Percentiles rank a stretch among this genome's conserved stretches.
Evolutionary conservation across 2,329 filamentous ascomycete species (phyloP).

Genomic region (Sordariomycetes sp.): DNA sequence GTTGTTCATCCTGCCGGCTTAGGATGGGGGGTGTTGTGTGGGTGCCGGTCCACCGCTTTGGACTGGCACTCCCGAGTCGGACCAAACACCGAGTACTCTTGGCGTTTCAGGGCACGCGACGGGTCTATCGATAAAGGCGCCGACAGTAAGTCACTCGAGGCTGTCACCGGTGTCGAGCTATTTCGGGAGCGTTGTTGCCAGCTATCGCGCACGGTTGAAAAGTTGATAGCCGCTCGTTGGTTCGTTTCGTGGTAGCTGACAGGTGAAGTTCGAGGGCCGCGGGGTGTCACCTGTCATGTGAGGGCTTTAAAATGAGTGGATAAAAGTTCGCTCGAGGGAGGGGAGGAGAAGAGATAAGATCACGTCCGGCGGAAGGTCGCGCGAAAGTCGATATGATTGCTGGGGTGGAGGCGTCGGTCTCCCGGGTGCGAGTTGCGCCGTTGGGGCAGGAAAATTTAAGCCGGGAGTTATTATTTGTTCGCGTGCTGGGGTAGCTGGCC

Average conservation of each 20-base stretch:
- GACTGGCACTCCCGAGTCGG: slow-evolving; percentile 1
- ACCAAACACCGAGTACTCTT: not conserved
- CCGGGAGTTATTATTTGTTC: slow-evolving; percentile 3
- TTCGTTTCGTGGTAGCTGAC: not conserved
- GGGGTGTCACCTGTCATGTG: not conserved
- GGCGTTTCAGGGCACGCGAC: not conserved
- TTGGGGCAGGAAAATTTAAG: slow-evolving; percentile 3
- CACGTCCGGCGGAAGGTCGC: not conserved
- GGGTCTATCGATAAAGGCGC: not conserved
- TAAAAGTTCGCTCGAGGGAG: slow-evolving; percentile 2
- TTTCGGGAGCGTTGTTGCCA: not conserved
- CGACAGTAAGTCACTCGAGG: not conserved
- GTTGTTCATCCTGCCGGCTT: slow-evolving; percentile 65
- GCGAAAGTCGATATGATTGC: not conserved
- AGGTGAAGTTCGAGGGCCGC: not conserved
- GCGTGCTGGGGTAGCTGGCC: not conserved
- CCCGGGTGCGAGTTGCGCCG: not conserved
- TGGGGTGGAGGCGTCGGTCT: not conserved
- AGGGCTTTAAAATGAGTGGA: slow-evolving; percentile 1
- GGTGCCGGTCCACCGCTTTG: slow-evolving; percentile 6
- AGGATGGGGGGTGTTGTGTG: slow-evolving; percentile 22
- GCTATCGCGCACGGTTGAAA: not conserved
- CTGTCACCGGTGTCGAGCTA: not conserved
- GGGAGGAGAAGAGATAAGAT: not conserved
- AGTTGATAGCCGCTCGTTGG: not conserved